Conservation (phyloP, 176 grass and related monocot species). For the Carex myosuroides region DNA sequence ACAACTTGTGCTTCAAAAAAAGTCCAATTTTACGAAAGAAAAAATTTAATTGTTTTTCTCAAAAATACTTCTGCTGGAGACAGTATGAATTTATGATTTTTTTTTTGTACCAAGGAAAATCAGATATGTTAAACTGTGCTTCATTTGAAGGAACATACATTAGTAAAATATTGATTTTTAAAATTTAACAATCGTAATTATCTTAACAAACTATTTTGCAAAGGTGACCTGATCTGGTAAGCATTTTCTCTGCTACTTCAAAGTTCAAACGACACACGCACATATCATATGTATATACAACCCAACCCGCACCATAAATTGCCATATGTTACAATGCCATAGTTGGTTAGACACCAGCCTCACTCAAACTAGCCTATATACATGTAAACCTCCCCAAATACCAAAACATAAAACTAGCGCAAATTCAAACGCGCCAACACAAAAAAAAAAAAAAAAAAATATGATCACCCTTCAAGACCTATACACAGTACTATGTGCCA, state of each 20-base stretch:
- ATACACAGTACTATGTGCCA: conserved; percentile 58
- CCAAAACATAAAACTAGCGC: neutral
- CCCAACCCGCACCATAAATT: neutral
- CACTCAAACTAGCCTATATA: neutral
- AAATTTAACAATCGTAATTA: no score
- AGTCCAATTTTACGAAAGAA: no score
- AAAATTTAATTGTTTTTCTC: no score
- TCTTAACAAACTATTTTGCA: no score
- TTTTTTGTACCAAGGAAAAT: no score
- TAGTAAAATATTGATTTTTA: no score
- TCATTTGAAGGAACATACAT: no score
- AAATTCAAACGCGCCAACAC: neutral
- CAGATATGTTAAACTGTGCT: no score
- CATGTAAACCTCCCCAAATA: neutral
- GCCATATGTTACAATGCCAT: neutral
- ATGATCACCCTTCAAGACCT: conserved; percentile 74
- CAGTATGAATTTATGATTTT: no score
- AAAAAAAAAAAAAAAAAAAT: neutral
- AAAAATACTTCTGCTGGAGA: no score
- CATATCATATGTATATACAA: neutral
- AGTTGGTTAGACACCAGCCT: neutral
- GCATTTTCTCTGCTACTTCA: neutral
- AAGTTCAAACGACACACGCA: neutral
- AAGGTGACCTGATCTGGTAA: neutral
- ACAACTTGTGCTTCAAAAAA: no score